Base-by-base conservation (phyloP, 2,329 filamentous ascomycete species). In the Exophiala viscosa region DNA sequence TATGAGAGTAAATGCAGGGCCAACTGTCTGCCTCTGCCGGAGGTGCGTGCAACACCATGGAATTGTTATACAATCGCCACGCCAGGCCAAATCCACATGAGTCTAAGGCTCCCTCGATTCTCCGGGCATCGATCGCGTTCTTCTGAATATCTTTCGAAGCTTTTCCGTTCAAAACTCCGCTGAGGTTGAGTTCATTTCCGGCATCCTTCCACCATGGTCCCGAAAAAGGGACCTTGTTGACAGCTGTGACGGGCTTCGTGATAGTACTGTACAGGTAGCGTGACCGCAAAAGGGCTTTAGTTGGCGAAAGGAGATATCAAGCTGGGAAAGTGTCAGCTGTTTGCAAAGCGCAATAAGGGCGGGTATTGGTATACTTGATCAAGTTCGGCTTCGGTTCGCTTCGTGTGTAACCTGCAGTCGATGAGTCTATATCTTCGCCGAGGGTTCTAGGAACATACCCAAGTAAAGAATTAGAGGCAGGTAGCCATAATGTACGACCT, bases 401-500 rank as follows among this genome's bases (percentile, higher is more conserved):
- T 71, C 88, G 87, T 50, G 92, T 95, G 78, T 96, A 97, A 65
- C 92, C 88, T 93, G 66, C 23, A 15, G 52, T 18, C 5, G 45
- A n/a, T 56, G 28, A 57, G 51, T 38, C 18, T 42, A 23, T 17
- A 13, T n/a, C 28, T 28, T 32, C 8, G 11, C 14, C 28, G 5
- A 23, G 18, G 35, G 20, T 18, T 15, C n/a, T 36, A 36, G 9
- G 5, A 40, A 28, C 52, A 39, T 85, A 93, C 89, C 93, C 66
- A 99, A 86, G 74, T 97, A 99, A 72, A 99, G 82, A 70, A 99
- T 95, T 73, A 99, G 75, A 65, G 93, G 93, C 54, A 99, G 83
- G 74, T 97, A 99, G 71, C 93, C 93, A 79, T 97, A 99, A 78
- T 99, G 93, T 68, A 99, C 87, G 55, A 88, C 90, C 66, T 96